Evolutionary conservation across 495 filamentous ascomycete species (phyloP).

Genomic region (Amphirosellinia nigrospora): DNA sequence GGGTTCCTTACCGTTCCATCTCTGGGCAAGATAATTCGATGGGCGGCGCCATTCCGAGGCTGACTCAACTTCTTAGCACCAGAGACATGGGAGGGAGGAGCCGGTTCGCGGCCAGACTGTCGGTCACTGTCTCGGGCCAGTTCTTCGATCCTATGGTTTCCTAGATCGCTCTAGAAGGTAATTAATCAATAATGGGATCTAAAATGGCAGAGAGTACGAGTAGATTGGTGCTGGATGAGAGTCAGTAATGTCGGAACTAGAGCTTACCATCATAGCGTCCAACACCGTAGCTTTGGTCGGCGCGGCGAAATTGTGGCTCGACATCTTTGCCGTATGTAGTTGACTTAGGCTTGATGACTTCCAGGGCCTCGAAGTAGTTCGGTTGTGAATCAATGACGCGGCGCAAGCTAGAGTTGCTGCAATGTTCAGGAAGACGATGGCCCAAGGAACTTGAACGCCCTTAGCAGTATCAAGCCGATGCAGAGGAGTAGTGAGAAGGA

Average conservation of each 20-base stretch:
- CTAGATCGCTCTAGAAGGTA: constrained; percentile 32
- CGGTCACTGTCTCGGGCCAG: constrained; percentile 14
- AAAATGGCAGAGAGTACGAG: neutral
- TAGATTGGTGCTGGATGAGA: neutral
- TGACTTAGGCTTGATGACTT: neutral
- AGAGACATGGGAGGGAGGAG: neutral
- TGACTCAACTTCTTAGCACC: neutral
- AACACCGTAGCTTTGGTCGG: neutral
- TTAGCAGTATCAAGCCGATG: neutral
- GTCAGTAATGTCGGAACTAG: neutral
- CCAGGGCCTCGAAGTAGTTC: neutral
- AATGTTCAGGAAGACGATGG: neutral
- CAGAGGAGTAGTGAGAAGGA: neutral
- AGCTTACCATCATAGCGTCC: constrained; percentile 36
- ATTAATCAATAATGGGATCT: neutral
- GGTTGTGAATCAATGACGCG: neutral
- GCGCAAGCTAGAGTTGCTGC: neutral
- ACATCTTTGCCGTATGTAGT: constrained; percentile 8
- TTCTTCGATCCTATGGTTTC: constrained; percentile 32
- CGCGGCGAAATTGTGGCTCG: neutral
- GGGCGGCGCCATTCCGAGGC: neutral
- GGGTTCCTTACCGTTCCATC: constrained; percentile 29
- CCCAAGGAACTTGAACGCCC: neutral
- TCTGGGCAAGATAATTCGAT: neutral
- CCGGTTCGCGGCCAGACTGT: neutral